Evolutionary conservation across 495 filamentous ascomycete genomes (phyloP), one percentile per base, ranked within the genome.

Genomic region (Extremus antarcticus): DNA sequence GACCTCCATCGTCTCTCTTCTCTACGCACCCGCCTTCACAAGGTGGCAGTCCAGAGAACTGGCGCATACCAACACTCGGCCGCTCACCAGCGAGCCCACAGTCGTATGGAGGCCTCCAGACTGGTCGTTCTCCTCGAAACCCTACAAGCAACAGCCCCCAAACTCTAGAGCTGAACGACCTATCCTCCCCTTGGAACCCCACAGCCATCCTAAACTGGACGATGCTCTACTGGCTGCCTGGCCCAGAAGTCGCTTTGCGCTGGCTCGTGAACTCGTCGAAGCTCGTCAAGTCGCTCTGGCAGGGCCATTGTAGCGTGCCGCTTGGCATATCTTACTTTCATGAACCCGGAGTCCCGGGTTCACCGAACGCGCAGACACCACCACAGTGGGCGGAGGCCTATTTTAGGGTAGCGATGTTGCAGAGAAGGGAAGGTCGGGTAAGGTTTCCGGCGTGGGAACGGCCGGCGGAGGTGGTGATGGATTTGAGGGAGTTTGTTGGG

Each of bases 171-270:
- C 43, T 56, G 10, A 13, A 19, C 24, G 25, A 46, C 24, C 21
- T 50, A 7, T 29, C 38, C 39, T 63, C 61, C 25, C 55, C 60
- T 9, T 71, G 69, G 69, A 58, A 66, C 25, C 64, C 62, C 2
- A 65, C 63, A 0, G 66, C 68, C 24, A 54, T 70, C 19, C 62
- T 71, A 20, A 66, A 64, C 48, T 71, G 67, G 66, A 68, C 67
- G 15, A 71, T 71, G 69, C 50, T 71, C 51, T 68, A 71, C 45
- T 70, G 69, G 69, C 58, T 71, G 13, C 69, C 69, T 1, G 69
- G 67, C 1, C 69, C 66, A 2, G 69, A 71, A 56, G 66, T 62
- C 8, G 60, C 55, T 3, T 56, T 70, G 2, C 58, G 65, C 0
- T 71, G 67, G 68, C 63, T 71, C 10, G 25, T 29, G 11, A 61